phyloP scores from a whole-genome alignment of 2,329 filamentous ascomycete genomes.

The Bipolaris bicolor region DNA sequence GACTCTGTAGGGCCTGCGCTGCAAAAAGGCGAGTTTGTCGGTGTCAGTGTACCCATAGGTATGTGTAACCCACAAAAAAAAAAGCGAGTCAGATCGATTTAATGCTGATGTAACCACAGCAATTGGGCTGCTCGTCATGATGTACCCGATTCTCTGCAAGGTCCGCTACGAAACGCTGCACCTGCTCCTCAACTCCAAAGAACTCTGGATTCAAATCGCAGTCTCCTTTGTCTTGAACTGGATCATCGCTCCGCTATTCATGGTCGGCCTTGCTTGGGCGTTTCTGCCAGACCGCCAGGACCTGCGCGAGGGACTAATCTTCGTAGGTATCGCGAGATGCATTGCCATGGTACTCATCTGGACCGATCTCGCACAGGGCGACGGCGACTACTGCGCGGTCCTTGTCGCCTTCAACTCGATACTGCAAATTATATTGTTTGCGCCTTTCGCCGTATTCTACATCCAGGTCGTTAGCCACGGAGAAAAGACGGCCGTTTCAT shows the following conservation, averaged over 20 bases:
- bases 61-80: constrained; percentile 24
- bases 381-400: constrained; percentile 78
- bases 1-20: constrained; percentile 65
- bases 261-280: constrained; percentile 75
- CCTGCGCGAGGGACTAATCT: constrained; percentile 70
- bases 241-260: constrained; percentile 80
- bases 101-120: constrained; percentile 55
- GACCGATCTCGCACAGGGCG: constrained; percentile 77
- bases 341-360: constrained; percentile 90
- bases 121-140: constrained; percentile 84
- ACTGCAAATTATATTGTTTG: constrained; percentile 57
- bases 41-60: constrained; percentile 72
- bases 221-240: constrained; percentile 82
- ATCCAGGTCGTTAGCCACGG: constrained; percentile 69
- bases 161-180: constrained; percentile 79
- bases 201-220: constrained; percentile 77
- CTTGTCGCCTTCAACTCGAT: constrained; percentile 58
- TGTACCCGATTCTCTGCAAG: constrained; percentile 92
- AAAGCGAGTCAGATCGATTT: not conserved
- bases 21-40: constrained; percentile 74
- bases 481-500: constrained; percentile 58
- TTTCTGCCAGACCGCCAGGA: constrained; percentile 53
- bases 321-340: constrained; percentile 83
- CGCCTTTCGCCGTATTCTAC: constrained; percentile 57
- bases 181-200: constrained; percentile 64